These are phyloP conservation scores for Rubus parviflorus DNA, from an alignment of 306 rosid genomes.

Conservation along the genomic window DNA sequence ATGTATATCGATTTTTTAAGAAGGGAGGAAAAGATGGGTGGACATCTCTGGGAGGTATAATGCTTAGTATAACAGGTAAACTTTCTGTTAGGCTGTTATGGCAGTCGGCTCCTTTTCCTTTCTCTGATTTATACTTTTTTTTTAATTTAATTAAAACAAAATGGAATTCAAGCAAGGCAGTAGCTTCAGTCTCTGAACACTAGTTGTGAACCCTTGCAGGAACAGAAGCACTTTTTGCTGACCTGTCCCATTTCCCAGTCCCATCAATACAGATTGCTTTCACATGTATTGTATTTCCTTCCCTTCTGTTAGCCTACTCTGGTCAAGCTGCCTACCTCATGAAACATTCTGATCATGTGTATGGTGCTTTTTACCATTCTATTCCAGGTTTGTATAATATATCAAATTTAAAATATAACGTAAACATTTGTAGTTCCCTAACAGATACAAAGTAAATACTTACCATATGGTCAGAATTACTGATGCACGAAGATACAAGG, in stretches of 20 bases:
- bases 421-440: background rate
- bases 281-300: conserved; percentile 68
- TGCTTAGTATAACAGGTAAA: conserved; percentile 93
- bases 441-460: background rate
- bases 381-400: conserved; percentile 74
- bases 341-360: conserved; percentile 50
- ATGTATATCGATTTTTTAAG: conserved; percentile 63
- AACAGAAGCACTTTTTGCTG: conserved; percentile 74
- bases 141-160: background rate
- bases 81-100: background rate
- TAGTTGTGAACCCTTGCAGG: conserved; percentile 44
- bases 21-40: conserved; percentile 70
- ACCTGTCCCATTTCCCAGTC: conserved; percentile 67
- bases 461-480: background rate
- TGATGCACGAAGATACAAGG: background rate
- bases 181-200: conserved; percentile 28
- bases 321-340: conserved; percentile 27
- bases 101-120: background rate
- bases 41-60: conserved; percentile 93
- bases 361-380: conserved; percentile 80
- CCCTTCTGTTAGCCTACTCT: conserved; percentile 45
- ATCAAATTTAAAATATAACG: background rate
- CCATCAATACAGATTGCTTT: conserved; percentile 64
- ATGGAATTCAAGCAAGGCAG: background rate
- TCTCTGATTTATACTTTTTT: background rate